These are phyloP conservation scores for Leccinum barrowsii DNA, from an alignment of 768 basidiomycete species.

Conservation along the genomic window DNA sequence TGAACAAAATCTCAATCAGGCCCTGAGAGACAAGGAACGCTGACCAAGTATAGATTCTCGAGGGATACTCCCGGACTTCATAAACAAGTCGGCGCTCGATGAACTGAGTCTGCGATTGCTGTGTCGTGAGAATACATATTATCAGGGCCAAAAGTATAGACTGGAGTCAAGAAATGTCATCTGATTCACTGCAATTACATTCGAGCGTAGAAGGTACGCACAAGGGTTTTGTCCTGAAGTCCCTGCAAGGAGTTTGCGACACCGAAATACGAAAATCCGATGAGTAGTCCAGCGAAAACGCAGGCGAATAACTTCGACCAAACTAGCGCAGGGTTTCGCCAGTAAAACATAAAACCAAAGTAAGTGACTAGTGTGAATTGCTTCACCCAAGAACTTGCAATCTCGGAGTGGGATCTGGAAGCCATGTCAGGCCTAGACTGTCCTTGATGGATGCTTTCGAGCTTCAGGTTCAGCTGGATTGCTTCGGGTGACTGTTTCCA, in stretches of 20 bases:
- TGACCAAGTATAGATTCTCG: no score
- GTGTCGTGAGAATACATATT: no score
- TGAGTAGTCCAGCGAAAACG: constrained; percentile 31
- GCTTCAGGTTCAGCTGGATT: constrained; percentile 34
- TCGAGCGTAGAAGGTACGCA: constrained; percentile 7
- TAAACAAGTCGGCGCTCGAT: no score
- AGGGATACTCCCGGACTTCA: no score
- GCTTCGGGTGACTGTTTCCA: constrained; percentile 48
- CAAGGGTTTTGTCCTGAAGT: constrained; percentile 43
- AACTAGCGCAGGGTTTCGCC: constrained; percentile 41
- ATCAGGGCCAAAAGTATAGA: no score
- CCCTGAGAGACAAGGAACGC: no score
- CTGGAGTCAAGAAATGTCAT: constrained; percentile 22
- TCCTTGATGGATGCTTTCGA: constrained; percentile 44
- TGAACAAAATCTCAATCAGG: no score
- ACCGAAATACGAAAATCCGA: constrained; percentile 45
- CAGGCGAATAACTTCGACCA: constrained; percentile 39
- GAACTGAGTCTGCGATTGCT: no score
- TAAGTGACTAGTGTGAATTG: constrained; percentile 32
- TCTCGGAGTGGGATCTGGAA: constrained; percentile 28
- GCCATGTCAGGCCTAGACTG: constrained; percentile 19
- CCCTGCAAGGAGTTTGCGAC: constrained; percentile 37
- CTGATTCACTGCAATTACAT: not conserved
- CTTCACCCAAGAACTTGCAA: constrained; percentile 37
- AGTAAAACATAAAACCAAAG: constrained; percentile 33